Conservation (phyloP, 2,329 filamentous ascomycete species). For the Verticillium nonalfalfae region DNA sequence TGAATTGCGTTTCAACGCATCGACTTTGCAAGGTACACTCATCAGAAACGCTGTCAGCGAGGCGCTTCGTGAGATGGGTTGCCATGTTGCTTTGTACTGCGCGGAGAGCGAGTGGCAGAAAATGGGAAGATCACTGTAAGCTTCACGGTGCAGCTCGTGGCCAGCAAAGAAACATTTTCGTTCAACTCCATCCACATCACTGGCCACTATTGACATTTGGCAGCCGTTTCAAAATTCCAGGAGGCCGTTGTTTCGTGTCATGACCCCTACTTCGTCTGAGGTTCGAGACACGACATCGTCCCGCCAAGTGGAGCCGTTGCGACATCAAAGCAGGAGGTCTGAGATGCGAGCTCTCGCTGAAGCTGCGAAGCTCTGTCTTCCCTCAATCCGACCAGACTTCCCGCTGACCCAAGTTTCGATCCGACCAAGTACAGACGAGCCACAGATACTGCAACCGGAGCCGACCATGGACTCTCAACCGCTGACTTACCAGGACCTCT, state of each 20-base stretch:
- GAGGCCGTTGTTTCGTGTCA: background rate
- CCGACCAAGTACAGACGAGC: background rate
- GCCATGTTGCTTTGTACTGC: too few species aligned
- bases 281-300: background rate
- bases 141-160: too few species aligned
- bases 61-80: too few species aligned
- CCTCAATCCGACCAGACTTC: background rate
- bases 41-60: too few species aligned
- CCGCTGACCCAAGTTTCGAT: background rate
- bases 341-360: background rate
- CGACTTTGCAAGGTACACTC: too few species aligned
- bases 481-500: background rate
- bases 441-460: background rate
- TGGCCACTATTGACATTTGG: too few species aligned
- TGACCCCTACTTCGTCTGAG: background rate
- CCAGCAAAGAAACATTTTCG: too few species aligned
- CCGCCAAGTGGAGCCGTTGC: background rate
- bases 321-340: background rate
- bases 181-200: too few species aligned
- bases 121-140: too few species aligned
- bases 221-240: background rate
- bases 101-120: too few species aligned
- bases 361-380: background rate
- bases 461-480: background rate
- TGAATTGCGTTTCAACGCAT: too few species aligned